Base-by-base conservation (phyloP, 805 yeast species). In the Debaryomyces castellii region DNA sequence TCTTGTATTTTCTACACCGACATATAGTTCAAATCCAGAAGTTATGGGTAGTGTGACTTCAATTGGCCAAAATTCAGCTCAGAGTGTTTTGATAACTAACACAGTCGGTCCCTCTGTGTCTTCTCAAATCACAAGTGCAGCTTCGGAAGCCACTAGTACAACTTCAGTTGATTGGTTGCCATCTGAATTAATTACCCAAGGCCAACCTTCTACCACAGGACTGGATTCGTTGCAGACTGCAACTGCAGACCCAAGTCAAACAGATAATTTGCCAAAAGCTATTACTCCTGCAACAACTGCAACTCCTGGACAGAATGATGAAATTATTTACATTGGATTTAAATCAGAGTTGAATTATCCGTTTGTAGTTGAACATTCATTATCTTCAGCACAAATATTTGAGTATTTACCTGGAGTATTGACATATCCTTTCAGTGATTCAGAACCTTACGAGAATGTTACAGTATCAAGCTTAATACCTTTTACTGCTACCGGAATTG, bases 381-480 rank as follows among this genome's bases (percentile, higher is more conserved):
- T 85, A 41, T 76, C 94, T 2, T 86, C 91, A 11, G 94, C 96
- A 3, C 96, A 88, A 66, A 85, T 89, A 40, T 86, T 89, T 67
- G 81, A 86, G 58, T 90, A 83, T 64, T 75, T 94, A 57, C 97
- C 98, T n/a, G 65, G 65, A 30, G 87, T 85, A 12, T 70, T 92
- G 46, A 67, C 73, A 1, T 77, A 66, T 57, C 91, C 96, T 46
- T 83, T 89, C 54, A 61, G 68, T 11, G 35, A 46, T 16, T 42
- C 57, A 8, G 41, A 51, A 4, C 47, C 49, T n/a, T 57, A 53
- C 32, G 59, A 77, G 5, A 67, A 70, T 23, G 78, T 88, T 18
- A 62, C 81, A 7, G 89, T 91, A 52, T 69, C 73, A 47, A 80
- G 84, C 62, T 75, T 92, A 55, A 82, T 85, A 49, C 98, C 98